These are phyloP conservation scores for Pseudogymnoascus sp. DNA, from an alignment of 2,329 filamentous ascomycete species.

Conservation along the genomic window DNA sequence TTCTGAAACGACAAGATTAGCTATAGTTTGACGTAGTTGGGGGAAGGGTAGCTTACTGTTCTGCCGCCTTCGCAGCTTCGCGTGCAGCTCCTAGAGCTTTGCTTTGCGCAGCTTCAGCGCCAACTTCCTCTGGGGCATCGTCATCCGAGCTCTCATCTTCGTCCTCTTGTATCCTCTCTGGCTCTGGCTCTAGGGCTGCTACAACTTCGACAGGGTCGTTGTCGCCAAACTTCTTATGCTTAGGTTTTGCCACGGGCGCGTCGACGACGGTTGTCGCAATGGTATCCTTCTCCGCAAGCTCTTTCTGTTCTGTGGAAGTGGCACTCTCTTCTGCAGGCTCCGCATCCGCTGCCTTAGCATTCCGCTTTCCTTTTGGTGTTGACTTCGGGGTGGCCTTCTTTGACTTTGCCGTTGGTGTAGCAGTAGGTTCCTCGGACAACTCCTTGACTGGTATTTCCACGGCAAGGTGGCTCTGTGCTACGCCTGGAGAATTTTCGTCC, in stretches of 20 bases:
- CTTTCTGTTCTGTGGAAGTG: neutral
- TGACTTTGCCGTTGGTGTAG: neutral
- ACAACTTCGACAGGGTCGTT: constrained; percentile 18
- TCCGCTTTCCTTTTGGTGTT: neutral
- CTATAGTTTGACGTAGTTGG: neutral
- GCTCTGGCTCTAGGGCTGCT: constrained; percentile 14
- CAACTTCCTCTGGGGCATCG: constrained; percentile 27
- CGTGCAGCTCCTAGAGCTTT: constrained; percentile 17
- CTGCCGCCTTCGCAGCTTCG: constrained; percentile 24
- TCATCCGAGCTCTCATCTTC: constrained; percentile 19
- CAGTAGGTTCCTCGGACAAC: neutral
- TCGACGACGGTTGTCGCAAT: neutral
- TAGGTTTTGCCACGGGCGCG: constrained; percentile 9
- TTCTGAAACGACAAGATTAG: constrained; percentile 18
- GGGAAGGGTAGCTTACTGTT: constrained; percentile 18
- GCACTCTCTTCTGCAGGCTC: neutral
- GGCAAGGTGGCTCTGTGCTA: constrained; percentile 15
- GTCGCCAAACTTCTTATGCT: constrained; percentile 23
- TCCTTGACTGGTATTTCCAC: constrained; percentile 22
- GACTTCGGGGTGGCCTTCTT: neutral
- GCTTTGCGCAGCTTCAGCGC: constrained; percentile 20
- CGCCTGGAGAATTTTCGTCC: constrained; percentile 10
- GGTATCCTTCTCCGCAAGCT: neutral
- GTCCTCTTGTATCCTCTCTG: neutral
- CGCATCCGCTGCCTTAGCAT: neutral